Base-by-base conservation (phyloP, 139 green algal genomes). In the Auxenochlorella protothecoides region DNA sequence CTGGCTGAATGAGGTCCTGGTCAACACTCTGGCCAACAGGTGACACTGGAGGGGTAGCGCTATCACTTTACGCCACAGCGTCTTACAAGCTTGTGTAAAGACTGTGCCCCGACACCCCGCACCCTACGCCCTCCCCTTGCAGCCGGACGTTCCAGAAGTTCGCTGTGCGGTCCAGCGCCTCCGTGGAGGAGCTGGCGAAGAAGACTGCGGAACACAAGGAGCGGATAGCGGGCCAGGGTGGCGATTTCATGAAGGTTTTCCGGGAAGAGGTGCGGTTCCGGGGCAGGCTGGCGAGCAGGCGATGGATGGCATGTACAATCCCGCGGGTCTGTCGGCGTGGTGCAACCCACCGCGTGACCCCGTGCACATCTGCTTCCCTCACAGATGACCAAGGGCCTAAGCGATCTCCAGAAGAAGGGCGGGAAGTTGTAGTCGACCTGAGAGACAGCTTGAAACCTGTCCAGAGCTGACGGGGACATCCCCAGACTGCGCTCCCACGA, bases 81-180 rank as follows among this genome's bases (percentile, higher is more conserved):
- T 1, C 27, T 44, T 44, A 44, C 27, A 44, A 53, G 56, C n/a
- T 56, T 69, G 56, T 5, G 27, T 13, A 12, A 9, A 14, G n/a
- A 16, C 5, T 66, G 6, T 14, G 15, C 2, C 3, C 27, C 16
- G n/a, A 16, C 11, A 55, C 10, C 10, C 3, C 6, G 2, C 63
- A 27, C 54, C 55, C 6, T 62, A n/a, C 15, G 10, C 60, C 15
- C 14, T 54, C 66, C 51, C 65, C 53, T 59, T 66, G 76, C 79
- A 89, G 84, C 72, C 77, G 72, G 16, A 76, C 72, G 15, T 91
- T 91, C 74, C 86, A 91, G 81, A 64, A 68, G n/a, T 90, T 91
- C 81, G 86, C 85, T 11, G 77, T 91, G 10, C 74, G 80, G 11
- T 87, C 79, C 14, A 85, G 81, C 68, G 71, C 76, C 6, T 56